Base-by-base conservation (phyloP, 73 alveolate genomes). In the Blepharisma japonicum region DNA sequence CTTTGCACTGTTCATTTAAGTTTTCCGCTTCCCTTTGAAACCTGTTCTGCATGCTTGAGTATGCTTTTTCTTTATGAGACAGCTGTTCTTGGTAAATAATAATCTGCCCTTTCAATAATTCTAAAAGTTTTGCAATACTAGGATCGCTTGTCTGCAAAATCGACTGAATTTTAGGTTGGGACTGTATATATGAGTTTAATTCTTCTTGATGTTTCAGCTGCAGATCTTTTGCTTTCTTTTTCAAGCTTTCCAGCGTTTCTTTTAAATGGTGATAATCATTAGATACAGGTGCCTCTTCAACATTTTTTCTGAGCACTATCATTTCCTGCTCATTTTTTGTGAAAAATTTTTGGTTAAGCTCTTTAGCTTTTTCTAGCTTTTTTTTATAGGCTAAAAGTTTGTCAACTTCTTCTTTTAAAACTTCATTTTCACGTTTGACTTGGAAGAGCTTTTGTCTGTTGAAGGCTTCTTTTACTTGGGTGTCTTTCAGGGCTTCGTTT, bases 11-110 rank as follows among this genome's bases (percentile, higher is more conserved):
- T 5, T 61, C 74, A 61, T 39, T 61, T 14, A 20, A 20, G 47
- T 2, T n/a, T 25, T 61, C 74, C 14, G 23, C 14, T 61, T 61
- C 74, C 4, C 74, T 39, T 20, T 18, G 49, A 61, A 20, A 61
- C 74, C 46, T 61, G 23, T 5, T 39, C 23, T 61, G 74, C 74
- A 61, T 61, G 23, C 46, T 14, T 25, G 47, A 9, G 23, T 61
- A 61, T 2, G 74, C 74, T 61, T 61, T 61, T 61, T 61, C 74
- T 25, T 61, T 61, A 14, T 61, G 74, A 61, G 23, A 14, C 74
- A 61, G 14, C 11, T 61, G 47, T 25, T 61, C 74, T 25, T 61
- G 14, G 74, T 61, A 61, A 14, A 61, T 61, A 8, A 9, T 8
- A 14, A 25, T 25, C 47, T 61, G 74, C 23, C 50, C 74, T 61